phyloP scores from a whole-genome alignment of 306 rosid species.

The Fagus crenata region DNA sequence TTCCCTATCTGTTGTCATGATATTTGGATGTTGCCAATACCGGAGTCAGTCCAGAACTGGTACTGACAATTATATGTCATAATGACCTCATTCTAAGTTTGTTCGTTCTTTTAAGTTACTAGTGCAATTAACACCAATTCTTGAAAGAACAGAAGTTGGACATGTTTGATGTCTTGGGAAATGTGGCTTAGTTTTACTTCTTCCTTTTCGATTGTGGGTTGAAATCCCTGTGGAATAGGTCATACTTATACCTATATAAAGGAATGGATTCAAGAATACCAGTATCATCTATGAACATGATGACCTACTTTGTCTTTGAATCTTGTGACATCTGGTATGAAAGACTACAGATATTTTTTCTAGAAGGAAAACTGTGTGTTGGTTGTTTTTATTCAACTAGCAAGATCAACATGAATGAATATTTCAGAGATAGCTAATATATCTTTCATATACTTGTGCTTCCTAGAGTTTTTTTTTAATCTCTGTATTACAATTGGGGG shows the following conservation, averaged over 20 bases:
- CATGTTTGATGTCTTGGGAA: conserved; percentile 49
- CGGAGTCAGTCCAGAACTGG: no score
- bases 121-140: background rate
- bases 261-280: conserved; percentile 6
- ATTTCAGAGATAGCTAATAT: background rate
- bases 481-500: background rate
- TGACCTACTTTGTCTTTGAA: background rate
- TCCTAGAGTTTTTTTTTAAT: background rate
- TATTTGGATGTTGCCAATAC: background rate
- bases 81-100: conserved; percentile 27
- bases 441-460: background rate
- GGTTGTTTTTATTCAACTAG: background rate
- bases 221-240: background rate
- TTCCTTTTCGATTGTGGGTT: background rate
- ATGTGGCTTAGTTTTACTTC: background rate
- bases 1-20: conserved; percentile 19
- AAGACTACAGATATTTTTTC: background rate
- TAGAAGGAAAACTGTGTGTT: background rate
- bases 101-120: background rate
- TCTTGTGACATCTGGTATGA: background rate
- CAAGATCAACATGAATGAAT: background rate
- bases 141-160: background rate
- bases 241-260: background rate
- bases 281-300: background rate
- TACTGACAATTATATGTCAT: background rate